Evolutionary conservation across 2,329 filamentous ascomycete species (phyloP).

Genomic region (Alternaria infectoria): DNA sequence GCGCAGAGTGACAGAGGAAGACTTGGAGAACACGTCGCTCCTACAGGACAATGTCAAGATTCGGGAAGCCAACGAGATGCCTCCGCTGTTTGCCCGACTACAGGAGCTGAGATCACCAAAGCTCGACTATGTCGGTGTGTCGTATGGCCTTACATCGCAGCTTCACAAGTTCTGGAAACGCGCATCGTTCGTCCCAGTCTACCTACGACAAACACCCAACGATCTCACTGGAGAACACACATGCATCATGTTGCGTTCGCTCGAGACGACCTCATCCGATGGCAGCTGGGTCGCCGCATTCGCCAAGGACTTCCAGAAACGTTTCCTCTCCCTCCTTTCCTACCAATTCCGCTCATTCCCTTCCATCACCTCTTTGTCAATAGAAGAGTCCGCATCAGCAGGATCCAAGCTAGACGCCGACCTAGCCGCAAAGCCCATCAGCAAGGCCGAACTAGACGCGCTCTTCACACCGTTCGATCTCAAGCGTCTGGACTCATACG

Average conservation of each 20-base stretch:
- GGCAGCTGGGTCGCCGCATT: slow-evolving; percentile 93
- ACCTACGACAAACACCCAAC: slow-evolving; percentile 92
- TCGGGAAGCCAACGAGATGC: slow-evolving; percentile 88
- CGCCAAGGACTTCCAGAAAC: slow-evolving; percentile 87
- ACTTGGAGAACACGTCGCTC: slow-evolving; percentile 76
- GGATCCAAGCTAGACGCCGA: slow-evolving; percentile 70
- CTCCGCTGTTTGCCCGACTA: slow-evolving; percentile 88
- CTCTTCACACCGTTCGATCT: slow-evolving; percentile 89
- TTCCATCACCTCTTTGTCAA: slow-evolving; percentile 78
- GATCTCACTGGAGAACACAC: slow-evolving; percentile 97
- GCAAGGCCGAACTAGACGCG: slow-evolving; percentile 76
- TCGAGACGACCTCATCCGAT: slow-evolving; percentile 60
- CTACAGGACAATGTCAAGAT: slow-evolving; percentile 88
- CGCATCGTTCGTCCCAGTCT: slow-evolving; percentile 83
- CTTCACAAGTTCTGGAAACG: slow-evolving; percentile 98
- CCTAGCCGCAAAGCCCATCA: slow-evolving; percentile 63
- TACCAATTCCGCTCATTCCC: slow-evolving; percentile 91
- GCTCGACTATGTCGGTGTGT: slow-evolving; percentile 94
- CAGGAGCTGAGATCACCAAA: slow-evolving; percentile 78
- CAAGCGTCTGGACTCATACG: slow-evolving; percentile 92
- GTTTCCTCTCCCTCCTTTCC: slow-evolving; percentile 88
- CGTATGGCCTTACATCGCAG: slow-evolving; percentile 84
- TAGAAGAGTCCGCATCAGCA: slow-evolving; percentile 81
- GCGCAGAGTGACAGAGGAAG: slow-evolving; percentile 79
- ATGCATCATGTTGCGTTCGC: slow-evolving; percentile 91